Evolutionary conservation across 2,329 filamentous ascomycete genomes (phyloP).

Genomic region (Alternaria sp.): DNA sequence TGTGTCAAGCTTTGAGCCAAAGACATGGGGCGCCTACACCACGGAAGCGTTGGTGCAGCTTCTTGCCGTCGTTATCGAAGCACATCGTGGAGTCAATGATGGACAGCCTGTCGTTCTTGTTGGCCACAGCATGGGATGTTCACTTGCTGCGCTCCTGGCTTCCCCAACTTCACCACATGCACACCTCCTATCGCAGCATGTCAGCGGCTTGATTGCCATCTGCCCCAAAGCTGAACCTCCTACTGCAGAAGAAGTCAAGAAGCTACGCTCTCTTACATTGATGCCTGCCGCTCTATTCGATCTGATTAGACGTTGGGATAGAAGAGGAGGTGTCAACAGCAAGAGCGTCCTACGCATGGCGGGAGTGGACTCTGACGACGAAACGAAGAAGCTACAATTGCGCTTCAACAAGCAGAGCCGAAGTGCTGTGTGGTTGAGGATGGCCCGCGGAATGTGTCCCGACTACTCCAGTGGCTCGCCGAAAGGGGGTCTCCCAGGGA

Average conservation of each 20-base stretch:
- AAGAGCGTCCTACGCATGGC: conserved; percentile 80
- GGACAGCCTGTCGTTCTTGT: conserved; percentile 79
- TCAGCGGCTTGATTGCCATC: conserved; percentile 80
- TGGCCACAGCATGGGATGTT: conserved; percentile 89
- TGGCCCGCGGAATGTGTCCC: conserved; percentile 76
- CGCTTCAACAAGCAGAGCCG: conserved; percentile 83
- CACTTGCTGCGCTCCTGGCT: conserved; percentile 75
- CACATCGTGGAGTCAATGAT: conserved; percentile 69
- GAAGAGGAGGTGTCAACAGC: conserved; percentile 78
- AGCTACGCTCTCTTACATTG: conserved; percentile 65
- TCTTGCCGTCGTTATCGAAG: conserved; percentile 74
- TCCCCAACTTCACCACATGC: conserved; percentile 62
- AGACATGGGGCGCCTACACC: conserved; percentile 78
- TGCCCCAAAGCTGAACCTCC: conserved; percentile 76
- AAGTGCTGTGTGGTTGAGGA: conserved; percentile 81
- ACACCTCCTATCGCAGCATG: conserved; percentile 64
- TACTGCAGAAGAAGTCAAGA: conserved; percentile 58
- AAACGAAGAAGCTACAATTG: conserved; percentile 71
- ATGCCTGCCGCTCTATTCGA: conserved; percentile 78
- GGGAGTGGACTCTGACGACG: conserved; percentile 68
- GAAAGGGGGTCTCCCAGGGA: conserved; percentile 70
- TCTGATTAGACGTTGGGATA: conserved; percentile 78
- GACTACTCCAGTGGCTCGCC: conserved; percentile 61
- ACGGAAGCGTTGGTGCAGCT: conserved; percentile 77
- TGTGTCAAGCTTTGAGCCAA: conserved; percentile 74